Base-by-base conservation (phyloP, 2,329 filamentous ascomycete genomes). In the Sporothrix luriei region DNA sequence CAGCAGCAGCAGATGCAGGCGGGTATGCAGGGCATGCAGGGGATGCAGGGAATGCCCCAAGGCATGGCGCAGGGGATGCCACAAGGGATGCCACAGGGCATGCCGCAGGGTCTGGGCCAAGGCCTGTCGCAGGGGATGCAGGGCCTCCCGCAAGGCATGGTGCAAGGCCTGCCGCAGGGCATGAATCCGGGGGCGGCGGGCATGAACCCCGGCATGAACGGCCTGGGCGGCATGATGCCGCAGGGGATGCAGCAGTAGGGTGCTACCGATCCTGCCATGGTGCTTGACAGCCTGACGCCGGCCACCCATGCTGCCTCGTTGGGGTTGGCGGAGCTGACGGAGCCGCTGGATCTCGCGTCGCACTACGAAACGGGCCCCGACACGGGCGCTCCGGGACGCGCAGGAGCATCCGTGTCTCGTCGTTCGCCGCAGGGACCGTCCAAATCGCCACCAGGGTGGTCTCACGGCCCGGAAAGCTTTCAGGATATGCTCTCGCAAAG, bases 211-310 rank as follows among this genome's bases (percentile, higher is more conserved):
- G 61, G 62, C 51, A 72, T 72, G 70, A 72, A 66, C 62, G 82
- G 82, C 7, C 85, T 87, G 81, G 81, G 82, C 68, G 80, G 82
- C 33, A 86, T 87, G 82, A 84, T 85, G 83, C 82, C 81, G 24
- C 82, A 84, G 73, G 82, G 81, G 51, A 84, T 71, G 70, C 70
- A 71, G 70, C 70, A 71, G 65, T 71, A 71, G 70, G 38, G 48
- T 52, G 49, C 43, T 21, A 7, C 26, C 9, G 3, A 16, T 26
- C 5, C 33, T 33, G 19, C 16, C 24, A 19, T 13, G 19, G 10
- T 48, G 19, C 4, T 48, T 10, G 13, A 7, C 5, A 68, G 24
- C 40, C 52, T 19, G 4, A 68, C 14, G 21, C 24, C 66, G 21
- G 14, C 21, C 49, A 2, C 29, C 48, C 49, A 67, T 14, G 46